These are phyloP conservation scores for Botryotinia globosa DNA, from an alignment of 2,329 filamentous ascomycete species.

Conservation along the genomic window DNA sequence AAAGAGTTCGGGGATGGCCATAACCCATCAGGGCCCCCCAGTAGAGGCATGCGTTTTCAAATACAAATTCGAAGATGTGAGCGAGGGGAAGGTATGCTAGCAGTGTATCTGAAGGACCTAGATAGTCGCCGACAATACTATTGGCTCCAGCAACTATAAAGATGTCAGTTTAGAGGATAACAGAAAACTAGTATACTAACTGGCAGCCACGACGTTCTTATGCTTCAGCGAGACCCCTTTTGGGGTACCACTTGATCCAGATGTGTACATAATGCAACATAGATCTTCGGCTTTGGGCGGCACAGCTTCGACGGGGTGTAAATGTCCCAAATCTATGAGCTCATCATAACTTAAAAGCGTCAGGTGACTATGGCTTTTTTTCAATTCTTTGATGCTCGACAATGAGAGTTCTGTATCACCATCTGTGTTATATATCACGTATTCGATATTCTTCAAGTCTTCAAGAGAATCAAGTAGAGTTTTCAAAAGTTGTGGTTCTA, in stretches of 20 bases:
- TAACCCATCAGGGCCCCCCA: slow-evolving; percentile 93
- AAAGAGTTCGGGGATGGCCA: slow-evolving; percentile 83
- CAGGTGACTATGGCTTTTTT: slow-evolving; percentile 54
- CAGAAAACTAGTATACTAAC: slow-evolving; percentile 45
- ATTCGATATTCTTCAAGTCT: slow-evolving; percentile 54
- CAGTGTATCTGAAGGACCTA: slow-evolving; percentile 74
- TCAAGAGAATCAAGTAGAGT: slow-evolving; percentile 57
- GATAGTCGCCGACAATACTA: slow-evolving; percentile 71
- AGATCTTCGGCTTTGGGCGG: slow-evolving; percentile 73
- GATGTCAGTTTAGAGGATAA: slow-evolving; percentile 21
- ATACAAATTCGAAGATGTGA: slow-evolving; percentile 94
- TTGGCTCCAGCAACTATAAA: slow-evolving; percentile 72
- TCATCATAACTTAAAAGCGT: slow-evolving; percentile 54
- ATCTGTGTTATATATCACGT: slow-evolving; percentile 61
- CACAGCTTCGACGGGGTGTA: slow-evolving; percentile 67
- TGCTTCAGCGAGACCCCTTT: slow-evolving; percentile 89
- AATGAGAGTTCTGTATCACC: slow-evolving; percentile 45
- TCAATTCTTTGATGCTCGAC: slow-evolving; percentile 52
- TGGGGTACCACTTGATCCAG: slow-evolving; percentile 82
- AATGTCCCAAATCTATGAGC: slow-evolving; percentile 48
- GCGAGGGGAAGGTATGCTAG: slow-evolving; percentile 91
- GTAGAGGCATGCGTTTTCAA: slow-evolving; percentile 87
- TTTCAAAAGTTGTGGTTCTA: slow-evolving; percentile 73
- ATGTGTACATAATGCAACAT: slow-evolving; percentile 84
- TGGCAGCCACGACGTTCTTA: slow-evolving; percentile 75